phyloP scores from a whole-genome alignment of 441 rosid species.

The Adansonia madagascariensis region DNA sequence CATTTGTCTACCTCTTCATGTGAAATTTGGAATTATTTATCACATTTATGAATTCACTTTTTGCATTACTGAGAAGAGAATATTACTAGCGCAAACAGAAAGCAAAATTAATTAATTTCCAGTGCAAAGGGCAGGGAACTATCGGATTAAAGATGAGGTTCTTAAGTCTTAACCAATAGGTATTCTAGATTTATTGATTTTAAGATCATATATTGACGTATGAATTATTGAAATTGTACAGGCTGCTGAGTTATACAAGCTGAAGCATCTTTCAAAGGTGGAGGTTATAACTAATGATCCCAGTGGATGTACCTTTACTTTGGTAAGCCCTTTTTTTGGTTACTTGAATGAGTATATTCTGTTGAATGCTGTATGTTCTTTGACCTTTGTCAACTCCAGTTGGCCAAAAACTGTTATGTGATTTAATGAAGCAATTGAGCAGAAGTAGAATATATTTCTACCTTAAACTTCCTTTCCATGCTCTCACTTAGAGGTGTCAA shows the following conservation, averaged over 20 bases:
- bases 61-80: background rate
- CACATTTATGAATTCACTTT: conserved; percentile 1
- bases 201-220: conserved; percentile 28
- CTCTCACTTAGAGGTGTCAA: background rate
- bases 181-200: conserved; percentile 21
- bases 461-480: conserved; percentile 4
- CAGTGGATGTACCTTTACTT: conserved; percentile 94
- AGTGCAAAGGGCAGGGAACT: background rate
- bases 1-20: background rate
- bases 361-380: conserved; percentile 19
- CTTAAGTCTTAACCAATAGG: background rate
- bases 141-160: conserved; percentile 2
- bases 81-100: background rate
- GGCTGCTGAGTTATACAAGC: conserved; percentile 95
- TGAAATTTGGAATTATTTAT: background rate
- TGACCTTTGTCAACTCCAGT: conserved; percentile 5
- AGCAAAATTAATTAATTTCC: conserved; percentile 2
- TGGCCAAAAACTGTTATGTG: conserved; percentile 1
- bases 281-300: conserved; percentile 97
- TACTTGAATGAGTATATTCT: background rate
- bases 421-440: conserved; percentile 21
- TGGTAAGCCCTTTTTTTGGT: conserved; percentile 53
- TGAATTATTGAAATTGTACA: conserved; percentile 40
- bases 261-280: conserved; percentile 91
- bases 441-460: conserved; percentile 17